A percentile compares a stretch with the other conserved stretches of the same genome.
Conservation (phyloP, 31 red algal species). For the Asparagopsis taxiformis region DNA sequence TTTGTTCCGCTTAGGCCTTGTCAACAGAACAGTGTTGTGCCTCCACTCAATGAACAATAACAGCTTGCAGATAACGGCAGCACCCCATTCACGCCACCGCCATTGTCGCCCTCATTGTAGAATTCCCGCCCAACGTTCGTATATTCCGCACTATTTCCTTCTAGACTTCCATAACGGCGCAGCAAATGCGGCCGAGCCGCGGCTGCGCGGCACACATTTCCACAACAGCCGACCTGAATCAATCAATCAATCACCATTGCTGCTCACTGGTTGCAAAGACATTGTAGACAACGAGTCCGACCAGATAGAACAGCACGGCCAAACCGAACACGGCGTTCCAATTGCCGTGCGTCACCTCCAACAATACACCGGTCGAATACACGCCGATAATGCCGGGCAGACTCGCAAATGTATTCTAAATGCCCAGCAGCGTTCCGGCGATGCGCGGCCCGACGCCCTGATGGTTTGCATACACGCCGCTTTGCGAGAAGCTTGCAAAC, state of each 20-base stretch:
- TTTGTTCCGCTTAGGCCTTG: too few relatives aligned
- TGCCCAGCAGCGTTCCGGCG: constrained; percentile 81
- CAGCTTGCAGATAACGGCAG: too few relatives aligned
- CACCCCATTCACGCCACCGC: too few relatives aligned
- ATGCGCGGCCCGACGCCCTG: constrained; percentile 78
- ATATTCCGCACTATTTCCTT: too few relatives aligned
- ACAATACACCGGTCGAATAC: constrained; percentile 70
- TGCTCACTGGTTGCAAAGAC: constrained; percentile 55
- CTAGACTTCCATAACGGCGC: too few relatives aligned
- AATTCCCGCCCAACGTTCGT: too few relatives aligned
- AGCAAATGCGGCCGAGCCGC: too few relatives aligned
- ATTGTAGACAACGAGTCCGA: constrained; percentile 81
- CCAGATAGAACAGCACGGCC: constrained; percentile 75
- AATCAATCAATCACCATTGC: constrained; percentile 63
- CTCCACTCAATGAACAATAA: too few relatives aligned
- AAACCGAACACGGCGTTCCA: constrained; percentile 85
- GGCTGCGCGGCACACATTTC: too few relatives aligned
- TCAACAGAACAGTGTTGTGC: too few relatives aligned
- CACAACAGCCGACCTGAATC: too few relatives aligned
- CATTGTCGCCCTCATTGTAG: too few relatives aligned
- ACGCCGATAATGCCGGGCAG: constrained; percentile 94
- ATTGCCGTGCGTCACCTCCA: constrained; percentile 57
- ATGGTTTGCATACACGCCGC: constrained; percentile 88
- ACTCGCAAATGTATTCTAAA: constrained; percentile 85
- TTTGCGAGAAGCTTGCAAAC: constrained; percentile 69